phyloP scores from a whole-genome alignment of 2,329 filamentous ascomycete genomes.

The Hirsutella rhossiliensis region DNA sequence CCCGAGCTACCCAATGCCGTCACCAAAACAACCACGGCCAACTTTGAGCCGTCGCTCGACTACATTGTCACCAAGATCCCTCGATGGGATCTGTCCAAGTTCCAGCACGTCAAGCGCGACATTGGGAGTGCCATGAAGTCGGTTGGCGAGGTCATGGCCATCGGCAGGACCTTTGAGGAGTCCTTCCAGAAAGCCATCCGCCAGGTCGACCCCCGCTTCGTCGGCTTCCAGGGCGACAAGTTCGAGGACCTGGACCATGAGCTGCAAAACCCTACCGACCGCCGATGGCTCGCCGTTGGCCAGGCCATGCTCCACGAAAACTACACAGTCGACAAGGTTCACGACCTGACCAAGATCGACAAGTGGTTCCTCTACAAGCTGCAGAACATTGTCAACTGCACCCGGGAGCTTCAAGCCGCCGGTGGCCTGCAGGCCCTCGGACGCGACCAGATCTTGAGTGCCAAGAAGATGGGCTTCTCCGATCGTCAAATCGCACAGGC shows the following conservation, averaged over 20 bases:
- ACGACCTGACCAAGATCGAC: constrained; percentile 95
- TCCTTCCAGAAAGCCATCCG: constrained; percentile 98
- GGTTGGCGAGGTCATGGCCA: constrained; percentile 98
- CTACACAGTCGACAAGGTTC: constrained; percentile 83
- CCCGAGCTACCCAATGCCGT: constrained; percentile 96
- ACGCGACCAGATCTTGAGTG: constrained; percentile 77
- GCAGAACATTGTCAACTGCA: constrained; percentile 90
- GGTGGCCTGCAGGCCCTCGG: constrained; percentile 75
- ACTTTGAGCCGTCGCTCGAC: constrained; percentile 94
- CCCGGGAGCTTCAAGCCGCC: constrained; percentile 70
- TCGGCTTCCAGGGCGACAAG: constrained; percentile 90
- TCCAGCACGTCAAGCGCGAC: constrained; percentile 95
- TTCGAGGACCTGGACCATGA: constrained; percentile 89
- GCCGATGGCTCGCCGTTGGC: constrained; percentile 92
- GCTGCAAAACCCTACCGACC: constrained; percentile 85
- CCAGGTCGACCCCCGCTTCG: constrained; percentile 83
- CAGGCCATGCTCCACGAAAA: constrained; percentile 96
- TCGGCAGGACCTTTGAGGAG: constrained; percentile 96
- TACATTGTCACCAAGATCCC: constrained; percentile 99
- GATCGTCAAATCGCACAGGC: constrained; percentile 88
- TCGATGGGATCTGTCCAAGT: constrained; percentile 96
- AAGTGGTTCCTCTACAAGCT: constrained; percentile 99
- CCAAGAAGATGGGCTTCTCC: constrained; percentile 97
- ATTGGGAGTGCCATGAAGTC: constrained; percentile 99
- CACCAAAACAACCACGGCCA: constrained; percentile 95